Base-by-base conservation (phyloP, 1,284 basidiomycete genomes). In the Microbotryum saponariae region DNA sequence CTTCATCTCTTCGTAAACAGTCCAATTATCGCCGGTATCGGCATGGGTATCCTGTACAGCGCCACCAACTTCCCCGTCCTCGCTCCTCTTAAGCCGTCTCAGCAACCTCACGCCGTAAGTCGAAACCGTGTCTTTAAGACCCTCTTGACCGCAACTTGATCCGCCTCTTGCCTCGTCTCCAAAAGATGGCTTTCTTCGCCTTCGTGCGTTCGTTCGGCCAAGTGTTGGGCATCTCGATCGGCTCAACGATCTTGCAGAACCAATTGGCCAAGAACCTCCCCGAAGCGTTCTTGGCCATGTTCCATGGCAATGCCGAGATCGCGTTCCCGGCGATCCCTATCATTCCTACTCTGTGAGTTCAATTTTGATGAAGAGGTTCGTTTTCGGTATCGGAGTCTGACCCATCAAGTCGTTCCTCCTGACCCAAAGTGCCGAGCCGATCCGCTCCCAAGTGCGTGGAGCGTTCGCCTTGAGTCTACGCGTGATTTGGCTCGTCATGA, bases 21-120 rank as follows among this genome's bases (percentile, higher is more conserved):
- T 27, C 50, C 64, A 0, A 48, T 59, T 45, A 12, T 68, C 1
- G 23, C 56, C 45, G 61, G 62, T 6, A 44, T 66, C 33, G 67
- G 67, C 8, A 53, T 59, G 20, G 67, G 67, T 10, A 47, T 59
- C 12, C 53, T 72, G 3, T 74, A 71, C 54, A 46, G 61, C 10
- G 49, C 54, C 1, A 63, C 67, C 2, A 71, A 59, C 33, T 78
- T 78, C 65, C 72, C 77, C n/a, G 56, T 64, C 18, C 59, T 66
- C 44, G 64, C 67, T 6, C 64, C 64, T 0, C 25, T 68, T 21
- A 45, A 47, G 46, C 58, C 62, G 1, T 18, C 52, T 2, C 59
- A 63, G 16, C 66, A 68, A 42, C 64, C 66, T 16, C 58, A 59
- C 6, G 66, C 66, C 16, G 64, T 65, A 4, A 46, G 58, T 60